phyloP scores from a whole-genome alignment of 805 yeast genomes.

The Saccharomycopsis guyanensis region DNA sequence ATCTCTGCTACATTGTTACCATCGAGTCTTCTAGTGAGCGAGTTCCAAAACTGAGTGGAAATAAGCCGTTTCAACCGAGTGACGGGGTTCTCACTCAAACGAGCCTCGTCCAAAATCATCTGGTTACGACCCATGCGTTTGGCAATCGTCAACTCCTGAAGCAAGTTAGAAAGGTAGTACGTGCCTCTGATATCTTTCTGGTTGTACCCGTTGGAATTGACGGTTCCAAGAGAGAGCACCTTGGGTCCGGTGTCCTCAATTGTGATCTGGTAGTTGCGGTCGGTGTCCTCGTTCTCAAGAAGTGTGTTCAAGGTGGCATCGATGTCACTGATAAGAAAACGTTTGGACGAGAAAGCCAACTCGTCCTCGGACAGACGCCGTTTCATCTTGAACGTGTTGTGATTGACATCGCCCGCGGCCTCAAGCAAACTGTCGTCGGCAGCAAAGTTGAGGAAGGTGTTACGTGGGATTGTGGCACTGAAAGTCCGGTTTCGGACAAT shows the following conservation, averaged over 20 bases:
- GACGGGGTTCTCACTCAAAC: constrained; percentile 85
- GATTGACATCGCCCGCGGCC: constrained; percentile 21
- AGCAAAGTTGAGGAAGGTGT: constrained; percentile 22
- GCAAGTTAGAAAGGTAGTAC: constrained; percentile 75
- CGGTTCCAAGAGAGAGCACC: constrained; percentile 73
- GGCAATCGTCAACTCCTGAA: constrained; percentile 87
- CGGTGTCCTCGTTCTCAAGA: constrained; percentile 75
- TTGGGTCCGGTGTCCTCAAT: constrained; percentile 82
- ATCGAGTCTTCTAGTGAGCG: constrained; percentile 65
- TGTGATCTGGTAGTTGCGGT: constrained; percentile 74
- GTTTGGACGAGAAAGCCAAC: constrained; percentile 22
- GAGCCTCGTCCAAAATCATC: constrained; percentile 72
- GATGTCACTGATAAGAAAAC: constrained; percentile 68
- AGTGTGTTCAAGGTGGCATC: constrained; percentile 64
- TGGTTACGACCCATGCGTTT: constrained; percentile 70
- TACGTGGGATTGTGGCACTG: constrained; percentile 12
- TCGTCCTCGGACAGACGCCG: constrained; percentile 54
- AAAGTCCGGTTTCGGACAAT: constrained; percentile 48
- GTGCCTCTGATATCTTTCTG: constrained; percentile 77
- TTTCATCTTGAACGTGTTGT: constrained; percentile 26
- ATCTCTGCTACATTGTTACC: constrained; percentile 54
- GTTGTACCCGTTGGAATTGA: constrained; percentile 73
- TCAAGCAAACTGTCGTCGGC: constrained; percentile 22
- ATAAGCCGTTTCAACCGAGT: constrained; percentile 67
- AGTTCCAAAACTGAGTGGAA: constrained; percentile 71